Percentiles rank a stretch among this genome's conserved stretches.
Conservation (phyloP, 202 grass and related monocot genomes). For the Alloteropsis angusta region DNA sequence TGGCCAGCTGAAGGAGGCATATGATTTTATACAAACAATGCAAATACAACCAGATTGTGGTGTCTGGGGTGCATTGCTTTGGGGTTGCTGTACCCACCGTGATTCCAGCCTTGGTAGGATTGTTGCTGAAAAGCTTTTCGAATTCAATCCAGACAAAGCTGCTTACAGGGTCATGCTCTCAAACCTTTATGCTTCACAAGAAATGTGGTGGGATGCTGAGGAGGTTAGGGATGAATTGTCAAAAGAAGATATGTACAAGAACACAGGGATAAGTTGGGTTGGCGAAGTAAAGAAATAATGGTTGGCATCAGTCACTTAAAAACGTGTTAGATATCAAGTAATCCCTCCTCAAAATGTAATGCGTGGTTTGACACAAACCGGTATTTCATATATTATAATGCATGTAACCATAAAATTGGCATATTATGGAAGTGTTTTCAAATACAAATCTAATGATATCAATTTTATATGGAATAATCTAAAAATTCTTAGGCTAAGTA, state of each 20-base stretch:
- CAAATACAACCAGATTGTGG: constrained; percentile 40
- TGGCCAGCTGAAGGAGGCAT: constrained; percentile 57
- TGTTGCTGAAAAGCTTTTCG: constrained; percentile 50
- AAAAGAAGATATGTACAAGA: constrained; percentile 41
- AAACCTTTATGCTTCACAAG: constrained; percentile 53
- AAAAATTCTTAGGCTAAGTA: not conserved
- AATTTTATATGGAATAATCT: not conserved
- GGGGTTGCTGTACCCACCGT: constrained; percentile 54
- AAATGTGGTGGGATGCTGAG: constrained; percentile 60
- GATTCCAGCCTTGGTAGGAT: constrained; percentile 48
- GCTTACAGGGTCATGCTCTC: constrained; percentile 76
- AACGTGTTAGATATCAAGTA: not conserved
- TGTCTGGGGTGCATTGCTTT: constrained; percentile 82
- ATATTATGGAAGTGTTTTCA: not conserved
- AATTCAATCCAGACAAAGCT: constrained; percentile 46
- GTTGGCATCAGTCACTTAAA: not conserved
- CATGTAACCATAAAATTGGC: not conserved
- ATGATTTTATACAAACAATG: constrained; percentile 63
- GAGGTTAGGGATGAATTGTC: constrained; percentile 33
- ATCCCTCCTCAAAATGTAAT: not conserved
- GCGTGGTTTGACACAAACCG: not conserved
- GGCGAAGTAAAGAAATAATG: constrained; percentile 27
- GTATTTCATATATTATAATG: not conserved
- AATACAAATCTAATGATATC: not conserved
- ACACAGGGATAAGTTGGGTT: constrained; percentile 51